Base-by-base conservation (phyloP, 352 stramenopile species). In the Phytophthora boehmeriae region DNA sequence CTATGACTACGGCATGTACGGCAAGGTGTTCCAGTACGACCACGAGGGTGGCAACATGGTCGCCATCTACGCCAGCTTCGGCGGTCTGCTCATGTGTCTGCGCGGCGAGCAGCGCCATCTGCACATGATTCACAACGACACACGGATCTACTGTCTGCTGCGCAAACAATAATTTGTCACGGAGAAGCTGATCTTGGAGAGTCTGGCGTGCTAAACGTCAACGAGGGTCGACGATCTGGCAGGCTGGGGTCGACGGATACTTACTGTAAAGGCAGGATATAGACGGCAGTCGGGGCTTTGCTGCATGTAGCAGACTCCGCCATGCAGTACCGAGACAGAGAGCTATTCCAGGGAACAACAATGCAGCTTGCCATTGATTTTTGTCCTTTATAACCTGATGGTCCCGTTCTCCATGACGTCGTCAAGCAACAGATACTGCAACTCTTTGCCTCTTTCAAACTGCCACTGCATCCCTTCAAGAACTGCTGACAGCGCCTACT, bases 1-100 rank as follows among this genome's bases (percentile, higher is more conserved):
- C 62, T 99, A 99, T 71, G 97, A 99, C 80, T 99, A 99, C 73
- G 97, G 98, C 34, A 99, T 99, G 96, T 98, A 99, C 79, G 97
- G 97, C 66, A 96, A 98, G 62, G 93, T 99, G 23, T 99, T 98
- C 83, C 91, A 98, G 74, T 98, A 98, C 66, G 87, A 97, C 62
- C 96, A 98, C 75, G 87, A 97, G 60, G 96, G 96, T 54, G 93
- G 96, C 73, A 96, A 96, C 62, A 88, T 90, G 57, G 89, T 98
- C 34, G 83, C 92, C 25, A 97, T 99, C 73, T 97, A 97, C 54
- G 90, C 96, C 48, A 98, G 90, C 55, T 99, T 98, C 78, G 97
- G 97, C 53, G 97, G 97, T 32, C 76, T 99, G 63, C 85, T 99
- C 59, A 99, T 99, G 96, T 95, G 94, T 68, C 80, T 99, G 63